Evolutionary conservation across 331 rosid species (phyloP), one percentile per base, ranked within the genome.

Genomic region (Quercus phellos): DNA sequence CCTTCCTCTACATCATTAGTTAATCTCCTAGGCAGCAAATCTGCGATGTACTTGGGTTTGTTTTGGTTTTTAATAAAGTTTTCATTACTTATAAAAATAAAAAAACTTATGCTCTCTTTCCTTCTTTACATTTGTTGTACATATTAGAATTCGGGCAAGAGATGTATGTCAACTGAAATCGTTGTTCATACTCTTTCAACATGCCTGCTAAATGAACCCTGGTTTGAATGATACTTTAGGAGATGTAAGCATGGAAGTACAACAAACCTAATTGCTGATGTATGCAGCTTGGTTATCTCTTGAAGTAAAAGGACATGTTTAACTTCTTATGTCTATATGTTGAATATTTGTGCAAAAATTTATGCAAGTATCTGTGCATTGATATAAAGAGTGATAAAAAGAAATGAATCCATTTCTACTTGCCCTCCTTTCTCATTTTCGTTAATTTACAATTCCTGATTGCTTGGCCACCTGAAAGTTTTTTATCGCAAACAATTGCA

Each of bases 401-500:
- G 10, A 64, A 64, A 11, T 18, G 14, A 22, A 22, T 64, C n/a
- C 24, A 32, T 70, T 29, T 32, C 24, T 59, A 51, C 56, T 59
- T 12, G 76, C 72, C 80, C 6, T 54, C 38, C 76, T 84, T 78
- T 43, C 53, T 74, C 26, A 58, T 4, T 72, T 29, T 79, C 13
- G 35, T 24, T 77, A 21, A 43, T 78, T 29, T 73, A 43, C 81
- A 53, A 19, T 29, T 55, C 30, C 55, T 9, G 26, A 64, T 68
- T 79, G 27, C 68, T 73, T 80, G 72, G 74, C 79, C 63, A 79
- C 72, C 19, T 17, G 64, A 83, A 63, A 83, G 13, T 51, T 34
- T 24, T 76, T 77, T 21, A 63, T 70, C 46, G 34, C 51, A 58
- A 74, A 70, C 38, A 60, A 69, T 70, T 53, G 21, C 75, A 59